phyloP scores from a whole-genome alignment of 768 basidiomycete species.

The Guyanaporus albipodus region DNA sequence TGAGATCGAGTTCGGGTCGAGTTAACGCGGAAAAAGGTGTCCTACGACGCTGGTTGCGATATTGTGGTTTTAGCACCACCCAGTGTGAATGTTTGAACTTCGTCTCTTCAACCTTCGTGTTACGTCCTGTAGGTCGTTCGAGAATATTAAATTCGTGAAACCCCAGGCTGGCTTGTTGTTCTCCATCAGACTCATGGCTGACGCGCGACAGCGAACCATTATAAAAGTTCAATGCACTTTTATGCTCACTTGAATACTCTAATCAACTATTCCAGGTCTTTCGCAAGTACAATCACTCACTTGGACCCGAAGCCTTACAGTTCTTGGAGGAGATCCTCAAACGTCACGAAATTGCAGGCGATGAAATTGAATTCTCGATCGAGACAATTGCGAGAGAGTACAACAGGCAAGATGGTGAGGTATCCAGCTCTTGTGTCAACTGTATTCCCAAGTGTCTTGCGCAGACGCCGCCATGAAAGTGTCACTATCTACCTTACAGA shows the following conservation, averaged over 20 bases:
- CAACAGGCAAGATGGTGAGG: constrained; percentile 79
- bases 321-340: constrained; percentile 70
- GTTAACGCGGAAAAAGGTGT: too few species aligned
- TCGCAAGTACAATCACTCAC: constrained; percentile 82
- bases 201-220: constrained; percentile 38
- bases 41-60: too few species aligned
- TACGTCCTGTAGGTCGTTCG: too few species aligned
- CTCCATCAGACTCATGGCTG: constrained; percentile 30
- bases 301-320: constrained; percentile 73
- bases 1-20: too few species aligned
- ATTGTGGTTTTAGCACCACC: too few species aligned
- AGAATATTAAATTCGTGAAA: too few species aligned
- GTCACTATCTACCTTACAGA: constrained; percentile 56
- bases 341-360: constrained; percentile 64
- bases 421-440: constrained; percentile 7
- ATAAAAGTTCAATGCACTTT: constrained; percentile 36
- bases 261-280: constrained; percentile 53
- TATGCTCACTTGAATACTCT: background rate
- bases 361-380: constrained; percentile 68
- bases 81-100: too few species aligned
- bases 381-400: constrained; percentile 84
- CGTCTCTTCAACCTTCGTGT: too few species aligned
- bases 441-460: background rate
- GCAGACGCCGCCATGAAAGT: constrained; percentile 83
- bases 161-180: background rate